Percentiles rank a stretch among this genome's conserved stretches.
These are phyloP conservation scores for Smallanthus sonchifolius DNA, from an alignment of 129 eudicot genomes.

Conservation along the genomic window DNA sequence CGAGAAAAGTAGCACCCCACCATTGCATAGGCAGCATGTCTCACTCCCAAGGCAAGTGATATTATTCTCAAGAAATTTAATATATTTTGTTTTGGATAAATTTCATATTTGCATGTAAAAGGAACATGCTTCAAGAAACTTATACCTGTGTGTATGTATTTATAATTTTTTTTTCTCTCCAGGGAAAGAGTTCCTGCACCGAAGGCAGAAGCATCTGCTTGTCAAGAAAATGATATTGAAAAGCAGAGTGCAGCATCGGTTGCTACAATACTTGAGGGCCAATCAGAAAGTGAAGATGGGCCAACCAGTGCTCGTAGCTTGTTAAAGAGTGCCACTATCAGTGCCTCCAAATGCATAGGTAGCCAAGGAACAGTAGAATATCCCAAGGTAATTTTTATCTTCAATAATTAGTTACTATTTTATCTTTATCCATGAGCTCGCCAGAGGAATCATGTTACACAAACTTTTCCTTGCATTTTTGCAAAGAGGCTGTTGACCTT, in stretches of 20 bases:
- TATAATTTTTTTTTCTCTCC: not conserved
- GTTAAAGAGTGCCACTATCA: constrained; percentile 91
- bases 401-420: not conserved
- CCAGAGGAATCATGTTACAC: not conserved
- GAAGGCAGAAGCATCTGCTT: constrained; percentile 36
- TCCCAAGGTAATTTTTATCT: constrained; percentile 44
- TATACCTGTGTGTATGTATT: not conserved
- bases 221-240: constrained; percentile 39
- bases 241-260: constrained; percentile 48
- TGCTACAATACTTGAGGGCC: constrained; percentile 48
- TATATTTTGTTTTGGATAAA: not conserved
- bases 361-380: constrained; percentile 36
- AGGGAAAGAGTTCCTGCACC: constrained; percentile 87
- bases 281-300: constrained; percentile 42
- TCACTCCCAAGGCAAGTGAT: constrained; percentile 80
- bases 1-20: constrained; percentile 58
- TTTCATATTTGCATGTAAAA: not conserved
- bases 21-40: constrained; percentile 83
- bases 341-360: constrained; percentile 88
- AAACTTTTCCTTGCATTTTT: not conserved
- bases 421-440: not conserved
- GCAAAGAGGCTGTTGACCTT: constrained; percentile 11
- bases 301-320: constrained; percentile 71
- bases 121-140: not conserved
- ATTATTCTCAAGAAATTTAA: constrained; percentile 1